Conservation (phyloP, 2,329 filamentous ascomycete species). For the Fusarium zealandicum region DNA sequence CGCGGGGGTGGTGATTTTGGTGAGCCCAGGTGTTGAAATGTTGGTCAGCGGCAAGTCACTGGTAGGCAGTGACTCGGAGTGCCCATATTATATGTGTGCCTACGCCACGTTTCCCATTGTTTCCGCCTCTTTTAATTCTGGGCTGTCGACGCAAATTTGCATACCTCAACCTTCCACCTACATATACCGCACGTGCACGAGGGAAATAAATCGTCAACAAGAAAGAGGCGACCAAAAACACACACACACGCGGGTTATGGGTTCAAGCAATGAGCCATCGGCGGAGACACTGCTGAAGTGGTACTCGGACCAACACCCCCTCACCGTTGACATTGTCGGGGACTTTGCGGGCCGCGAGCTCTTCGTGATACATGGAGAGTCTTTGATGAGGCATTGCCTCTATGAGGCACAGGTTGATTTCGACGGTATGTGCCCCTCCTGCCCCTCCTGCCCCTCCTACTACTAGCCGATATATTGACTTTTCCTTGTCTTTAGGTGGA, state of each 20-base stretch:
- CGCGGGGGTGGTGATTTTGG: too few relatives aligned
- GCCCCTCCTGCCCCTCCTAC: background rate
- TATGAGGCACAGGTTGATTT: slow-evolving; percentile 71
- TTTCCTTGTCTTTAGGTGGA: slow-evolving; percentile 53
- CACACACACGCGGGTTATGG: background rate
- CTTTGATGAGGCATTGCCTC: slow-evolving; percentile 71
- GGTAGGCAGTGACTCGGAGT: too few relatives aligned
- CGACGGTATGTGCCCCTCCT: slow-evolving; percentile 46
- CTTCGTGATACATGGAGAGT: slow-evolving; percentile 77
- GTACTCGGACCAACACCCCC: slow-evolving; percentile 10
- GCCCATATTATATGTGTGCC: too few relatives aligned
- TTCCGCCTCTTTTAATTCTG: too few relatives aligned
- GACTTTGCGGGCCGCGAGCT: slow-evolving; percentile 78
- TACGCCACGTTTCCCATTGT: too few relatives aligned
- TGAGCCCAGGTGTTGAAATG: too few relatives aligned
- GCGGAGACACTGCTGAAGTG: slow-evolving; percentile 11
- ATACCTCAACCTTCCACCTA: too few relatives aligned
- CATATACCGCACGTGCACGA: too few relatives aligned
- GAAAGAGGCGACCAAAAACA: too few relatives aligned
- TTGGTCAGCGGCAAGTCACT: too few relatives aligned
- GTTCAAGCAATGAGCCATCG: background rate
- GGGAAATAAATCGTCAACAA: too few relatives aligned
- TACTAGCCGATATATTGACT: background rate
- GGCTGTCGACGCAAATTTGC: too few relatives aligned
- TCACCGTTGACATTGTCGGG: slow-evolving; percentile 69